Base-by-base conservation (phyloP, 108 stramenopile genomes). In the Nannochloropsis gaditana region DNA sequence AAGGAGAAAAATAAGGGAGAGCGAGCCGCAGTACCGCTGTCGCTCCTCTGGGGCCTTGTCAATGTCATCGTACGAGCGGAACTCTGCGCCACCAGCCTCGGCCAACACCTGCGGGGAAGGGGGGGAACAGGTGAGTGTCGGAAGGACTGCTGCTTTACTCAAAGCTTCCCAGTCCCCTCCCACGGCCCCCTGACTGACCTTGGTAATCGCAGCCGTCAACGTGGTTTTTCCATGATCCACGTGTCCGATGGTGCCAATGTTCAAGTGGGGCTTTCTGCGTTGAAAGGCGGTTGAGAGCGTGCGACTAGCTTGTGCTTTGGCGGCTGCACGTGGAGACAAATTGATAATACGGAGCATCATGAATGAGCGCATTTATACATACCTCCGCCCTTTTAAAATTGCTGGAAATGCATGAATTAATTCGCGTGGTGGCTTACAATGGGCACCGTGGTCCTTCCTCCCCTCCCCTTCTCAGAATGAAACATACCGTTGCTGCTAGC, bases 161-260 rank as follows among this genome's bases (percentile, higher is more conserved):
- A 31, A 31, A 31, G 31, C 31, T 31, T 31, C 6, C 21, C 8
- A 11, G 21, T 41, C 2, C 11, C 41, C 21, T 11, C 41, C 80
- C 80, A 5, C 41, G 17, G 4, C 11, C 41, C 41, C 80, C 21
- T 41, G 11, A 11, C 41, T 11, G n/a, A 81, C 80, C 90, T 94
- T 96, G 90, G 97, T 96, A 90, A 99, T 99, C 84, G 99, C 99
- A 86, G 98, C 97, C 21, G 99, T 99, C 80, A 99, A 92, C 9
- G 99, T 99, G 79, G 99, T 99, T 90, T 99, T 99, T 85, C 99
- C 99, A 92, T 99, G 99, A 92, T 99, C 99, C 90, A 98, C 97
- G 86, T 99, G 97, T 9, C 99, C 99, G 87, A 99, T 99, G 85
- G 99, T 99, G 45, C 99, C 99, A 84, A 99, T 96, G 91, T 98